These are phyloP conservation scores for Suhomyces sp. DNA, from an alignment of 805 yeast species.

Conservation along the genomic window DNA sequence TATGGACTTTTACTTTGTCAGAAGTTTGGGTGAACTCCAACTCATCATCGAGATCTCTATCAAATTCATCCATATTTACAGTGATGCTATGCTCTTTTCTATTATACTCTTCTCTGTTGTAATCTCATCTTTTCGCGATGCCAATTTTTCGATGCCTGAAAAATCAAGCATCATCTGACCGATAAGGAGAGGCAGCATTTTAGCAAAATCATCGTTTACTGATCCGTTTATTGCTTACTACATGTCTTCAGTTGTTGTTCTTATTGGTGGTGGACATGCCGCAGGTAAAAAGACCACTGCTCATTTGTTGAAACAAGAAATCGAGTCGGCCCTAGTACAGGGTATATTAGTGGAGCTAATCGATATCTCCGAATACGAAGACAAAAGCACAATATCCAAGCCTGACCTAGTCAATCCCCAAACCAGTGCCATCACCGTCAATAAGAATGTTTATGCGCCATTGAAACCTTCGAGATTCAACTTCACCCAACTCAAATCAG, in stretches of 20 bases:
- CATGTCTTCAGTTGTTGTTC: constrained; percentile 31
- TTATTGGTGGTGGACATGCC: constrained; percentile 63
- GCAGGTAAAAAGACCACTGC: constrained; percentile 50
- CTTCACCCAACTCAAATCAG: constrained; percentile 26
- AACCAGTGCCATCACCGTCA: constrained; percentile 30
- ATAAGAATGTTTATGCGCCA: constrained; percentile 18
- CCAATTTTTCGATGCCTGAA: background rate
- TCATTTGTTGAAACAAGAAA: constrained; percentile 30
- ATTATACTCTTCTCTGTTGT: background rate
- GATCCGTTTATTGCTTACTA: background rate
- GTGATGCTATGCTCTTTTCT: background rate
- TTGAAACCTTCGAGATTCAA: constrained; percentile 44
- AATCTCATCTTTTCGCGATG: background rate
- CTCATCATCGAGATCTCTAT: constrained; percentile 56
- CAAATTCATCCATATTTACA: constrained; percentile 47
- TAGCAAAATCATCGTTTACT: background rate
- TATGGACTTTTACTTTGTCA: constrained; percentile 54
- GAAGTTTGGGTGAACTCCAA: constrained; percentile 50
- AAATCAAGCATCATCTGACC: background rate
- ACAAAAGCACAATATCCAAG: constrained; percentile 2
- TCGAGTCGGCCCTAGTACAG: constrained; percentile 6
- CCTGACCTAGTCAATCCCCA: constrained; percentile 13
- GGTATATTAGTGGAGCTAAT: constrained; percentile 29
- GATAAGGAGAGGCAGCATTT: background rate
- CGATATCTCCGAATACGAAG: constrained; percentile 44